These are phyloP conservation scores for Xerocomus spinulosus DNA, from an alignment of 768 basidiomycete species.

Conservation along the genomic window DNA sequence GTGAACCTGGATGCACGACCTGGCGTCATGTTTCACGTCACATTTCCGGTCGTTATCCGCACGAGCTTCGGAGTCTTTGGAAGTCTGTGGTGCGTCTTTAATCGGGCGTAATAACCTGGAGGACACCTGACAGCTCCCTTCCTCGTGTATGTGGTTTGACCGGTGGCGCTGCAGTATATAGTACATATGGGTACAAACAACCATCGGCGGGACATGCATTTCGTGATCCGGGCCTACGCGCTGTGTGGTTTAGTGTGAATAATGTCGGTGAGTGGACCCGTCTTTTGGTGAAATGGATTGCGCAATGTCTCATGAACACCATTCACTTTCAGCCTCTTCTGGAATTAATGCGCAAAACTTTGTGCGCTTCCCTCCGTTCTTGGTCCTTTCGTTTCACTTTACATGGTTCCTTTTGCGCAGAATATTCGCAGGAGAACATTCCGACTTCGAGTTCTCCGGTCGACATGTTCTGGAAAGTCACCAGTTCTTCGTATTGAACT, in stretches of 20 bases:
- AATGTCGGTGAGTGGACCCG: constrained; percentile 48
- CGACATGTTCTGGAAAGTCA: constrained; percentile 39
- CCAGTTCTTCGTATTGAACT: constrained; percentile 79
- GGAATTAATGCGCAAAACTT: constrained; percentile 75
- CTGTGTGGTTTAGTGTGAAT: constrained; percentile 73
- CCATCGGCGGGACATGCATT: constrained; percentile 78
- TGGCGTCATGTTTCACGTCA: constrained; percentile 72
- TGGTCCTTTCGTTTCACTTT: constrained; percentile 72
- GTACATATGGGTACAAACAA: constrained; percentile 78
- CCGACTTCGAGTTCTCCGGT: neutral
- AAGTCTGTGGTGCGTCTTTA: constrained; percentile 74
- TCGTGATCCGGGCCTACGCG: constrained; percentile 69
- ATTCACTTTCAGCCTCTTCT: constrained; percentile 61
- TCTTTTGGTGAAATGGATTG: neutral
- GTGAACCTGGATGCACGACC: constrained; percentile 74
- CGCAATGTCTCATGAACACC: constrained; percentile 4
- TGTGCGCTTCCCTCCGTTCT: constrained; percentile 84
- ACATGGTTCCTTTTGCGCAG: constrained; percentile 83
- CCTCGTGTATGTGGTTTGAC: constrained; percentile 14
- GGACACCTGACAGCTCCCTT: constrained; percentile 25
- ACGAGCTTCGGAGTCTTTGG: constrained; percentile 80
- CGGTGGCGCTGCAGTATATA: constrained; percentile 47
- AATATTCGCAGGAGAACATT: constrained; percentile 45
- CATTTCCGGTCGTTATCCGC: constrained; percentile 69
- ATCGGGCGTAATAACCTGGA: constrained; percentile 68